These are phyloP conservation scores for Fraxinus paxiana DNA, from an alignment of 305 asterid genomes.

Conservation along the genomic window DNA sequence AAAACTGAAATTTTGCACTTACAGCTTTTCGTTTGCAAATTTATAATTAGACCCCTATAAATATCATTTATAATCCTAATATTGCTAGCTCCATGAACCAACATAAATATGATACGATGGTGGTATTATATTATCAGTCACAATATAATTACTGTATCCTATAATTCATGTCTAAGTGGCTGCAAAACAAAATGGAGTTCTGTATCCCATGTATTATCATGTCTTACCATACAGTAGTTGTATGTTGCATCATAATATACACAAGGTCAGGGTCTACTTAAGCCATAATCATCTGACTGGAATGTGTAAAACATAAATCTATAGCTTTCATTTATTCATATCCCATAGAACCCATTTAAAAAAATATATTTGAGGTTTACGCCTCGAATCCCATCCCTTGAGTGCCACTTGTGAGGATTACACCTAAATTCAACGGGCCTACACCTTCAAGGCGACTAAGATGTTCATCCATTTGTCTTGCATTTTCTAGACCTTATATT, in stretches of 20 bases:
- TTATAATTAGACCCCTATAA: background rate
- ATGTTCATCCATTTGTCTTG: background rate
- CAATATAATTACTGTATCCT: background rate
- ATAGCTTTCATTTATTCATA: background rate
- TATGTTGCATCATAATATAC: background rate
- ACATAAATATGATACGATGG: background rate
- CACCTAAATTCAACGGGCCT: background rate
- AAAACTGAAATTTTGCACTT: background rate
- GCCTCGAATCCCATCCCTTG: background rate
- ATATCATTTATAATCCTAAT: background rate
- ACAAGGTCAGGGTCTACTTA: background rate
- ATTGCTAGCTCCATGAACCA: background rate
- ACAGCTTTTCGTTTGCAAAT: background rate
- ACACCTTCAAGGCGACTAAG: background rate
- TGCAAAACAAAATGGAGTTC: background rate
- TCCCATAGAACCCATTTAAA: background rate
- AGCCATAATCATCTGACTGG: background rate
- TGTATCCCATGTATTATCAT: background rate
- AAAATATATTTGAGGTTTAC: too few relatives aligned
- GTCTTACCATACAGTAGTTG: background rate
- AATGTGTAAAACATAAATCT: background rate
- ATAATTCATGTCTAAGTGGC: background rate
- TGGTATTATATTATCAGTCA: background rate
- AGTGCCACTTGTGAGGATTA: background rate
- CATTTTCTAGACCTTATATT: background rate